A percentile compares a stretch with the other conserved stretches of the same genome.
Conservation (phyloP, 108 stramenopile species). For the Conticribra guillardii region DNA sequence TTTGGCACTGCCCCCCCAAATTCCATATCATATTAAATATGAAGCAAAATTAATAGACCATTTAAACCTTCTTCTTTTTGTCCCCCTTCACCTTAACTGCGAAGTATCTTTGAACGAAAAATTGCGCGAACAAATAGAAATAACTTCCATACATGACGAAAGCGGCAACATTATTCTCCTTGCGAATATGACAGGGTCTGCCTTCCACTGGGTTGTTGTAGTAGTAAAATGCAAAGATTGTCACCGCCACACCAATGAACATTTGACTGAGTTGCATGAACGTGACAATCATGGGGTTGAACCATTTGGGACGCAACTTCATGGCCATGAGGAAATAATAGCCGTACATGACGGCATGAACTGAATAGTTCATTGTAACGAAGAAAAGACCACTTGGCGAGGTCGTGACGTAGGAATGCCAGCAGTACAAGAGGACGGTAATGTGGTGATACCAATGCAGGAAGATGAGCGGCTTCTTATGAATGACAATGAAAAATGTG, state of each 20-base stretch:
- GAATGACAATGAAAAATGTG: slow-evolving; percentile 96
- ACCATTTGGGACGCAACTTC: slow-evolving; percentile 74
- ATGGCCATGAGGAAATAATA: slow-evolving; percentile 98
- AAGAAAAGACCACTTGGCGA: slow-evolving; percentile 95
- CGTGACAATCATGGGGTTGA: slow-evolving; percentile 91
- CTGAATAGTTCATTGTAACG: slow-evolving; percentile 99
- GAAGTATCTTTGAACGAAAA: slow-evolving; percentile 86
- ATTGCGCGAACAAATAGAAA: slow-evolving; percentile 86
- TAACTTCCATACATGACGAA: slow-evolving; percentile 93
- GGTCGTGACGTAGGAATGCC: slow-evolving; percentile 92
- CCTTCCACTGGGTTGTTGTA: slow-evolving; percentile 47
- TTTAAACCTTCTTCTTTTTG: slow-evolving; percentile 44
- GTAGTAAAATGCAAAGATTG: slow-evolving; percentile 73
- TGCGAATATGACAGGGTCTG: slow-evolving; percentile 58
- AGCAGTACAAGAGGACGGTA: slow-evolving; percentile 96
- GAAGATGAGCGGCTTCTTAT: slow-evolving; percentile 95
- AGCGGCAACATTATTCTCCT: slow-evolving; percentile 86
- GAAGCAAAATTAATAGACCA: neutral
- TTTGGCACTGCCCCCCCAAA: too few relatives aligned
- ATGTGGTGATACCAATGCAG: slow-evolving; percentile 99
- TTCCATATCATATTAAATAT: too few relatives aligned
- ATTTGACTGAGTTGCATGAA: slow-evolving; percentile 92
- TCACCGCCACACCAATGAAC: slow-evolving; percentile 89
- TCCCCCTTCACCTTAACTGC: slow-evolving; percentile 54
- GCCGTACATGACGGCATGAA: slow-evolving; percentile 98